Evolutionary conservation across 2,329 filamentous ascomycete species (phyloP).

Genomic region (Fusarium duplospermum): DNA sequence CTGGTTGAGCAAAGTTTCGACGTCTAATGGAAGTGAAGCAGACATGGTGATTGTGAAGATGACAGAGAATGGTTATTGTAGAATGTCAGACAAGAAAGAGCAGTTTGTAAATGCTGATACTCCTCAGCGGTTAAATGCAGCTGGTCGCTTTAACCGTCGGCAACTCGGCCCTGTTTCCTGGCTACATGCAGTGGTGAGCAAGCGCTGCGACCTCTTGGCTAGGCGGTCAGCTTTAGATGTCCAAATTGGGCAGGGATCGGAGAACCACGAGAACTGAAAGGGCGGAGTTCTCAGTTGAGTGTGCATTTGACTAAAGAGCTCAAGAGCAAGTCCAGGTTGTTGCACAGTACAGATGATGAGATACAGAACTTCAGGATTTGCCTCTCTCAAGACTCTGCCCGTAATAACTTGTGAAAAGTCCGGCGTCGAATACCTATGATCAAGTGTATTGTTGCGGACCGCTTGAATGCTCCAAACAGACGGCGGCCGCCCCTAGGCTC

Average conservation of each 20-base stretch:
- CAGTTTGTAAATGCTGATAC: not conserved
- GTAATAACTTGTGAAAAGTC: too few species aligned
- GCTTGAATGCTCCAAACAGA: too few species aligned
- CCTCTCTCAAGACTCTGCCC: too few species aligned
- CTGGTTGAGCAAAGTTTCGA: slow-evolving; percentile 23
- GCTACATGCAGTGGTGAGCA: not conserved
- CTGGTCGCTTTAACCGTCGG: slow-evolving; percentile 28
- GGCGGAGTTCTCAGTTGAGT: not conserved
- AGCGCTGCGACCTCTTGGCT: not conserved
- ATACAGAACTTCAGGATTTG: too few species aligned
- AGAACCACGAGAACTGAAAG: not conserved
- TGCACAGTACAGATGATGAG: not conserved
- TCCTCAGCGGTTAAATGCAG: not conserved
- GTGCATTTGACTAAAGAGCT: not conserved
- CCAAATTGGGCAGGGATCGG: not conserved
- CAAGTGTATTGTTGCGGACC: too few species aligned
- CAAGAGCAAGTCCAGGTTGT: not conserved
- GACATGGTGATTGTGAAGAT: slow-evolving; percentile 3
- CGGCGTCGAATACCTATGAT: too few species aligned
- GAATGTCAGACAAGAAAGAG: not conserved
- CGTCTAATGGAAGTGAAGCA: slow-evolving; percentile 6
- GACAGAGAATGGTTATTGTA: too few species aligned
- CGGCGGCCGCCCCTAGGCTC: not conserved
- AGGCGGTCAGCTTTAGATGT: not conserved
- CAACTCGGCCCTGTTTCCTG: slow-evolving; percentile 22